Conservation (phyloP, 805 yeast species). For the Candida hungchunana region DNA sequence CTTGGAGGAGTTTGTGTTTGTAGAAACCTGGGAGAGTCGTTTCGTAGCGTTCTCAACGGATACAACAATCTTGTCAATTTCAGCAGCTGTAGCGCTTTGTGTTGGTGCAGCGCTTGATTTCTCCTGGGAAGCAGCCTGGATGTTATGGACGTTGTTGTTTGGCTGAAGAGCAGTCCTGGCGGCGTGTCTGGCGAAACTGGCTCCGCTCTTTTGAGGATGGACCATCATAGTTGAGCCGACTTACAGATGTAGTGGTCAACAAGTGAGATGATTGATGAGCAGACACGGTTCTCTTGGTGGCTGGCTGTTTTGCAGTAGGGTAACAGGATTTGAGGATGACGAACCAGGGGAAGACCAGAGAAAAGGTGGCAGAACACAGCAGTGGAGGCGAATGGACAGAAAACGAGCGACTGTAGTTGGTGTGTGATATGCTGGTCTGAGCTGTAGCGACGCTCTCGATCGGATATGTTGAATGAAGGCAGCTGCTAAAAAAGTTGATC, state of each 20-base stretch:
- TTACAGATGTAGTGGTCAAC: neutral
- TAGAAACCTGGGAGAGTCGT: conserved; percentile 26
- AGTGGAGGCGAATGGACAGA: neutral
- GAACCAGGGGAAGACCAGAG: neutral
- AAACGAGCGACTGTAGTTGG: conserved; percentile 3
- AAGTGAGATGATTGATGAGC: neutral
- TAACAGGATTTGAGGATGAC: no score
- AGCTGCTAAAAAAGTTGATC: conserved; percentile 1
- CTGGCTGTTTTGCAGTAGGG: neutral
- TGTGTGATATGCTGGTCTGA: neutral
- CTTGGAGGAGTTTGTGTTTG: conserved; percentile 28
- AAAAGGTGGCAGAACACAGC: neutral
- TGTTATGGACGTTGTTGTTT: conserved; percentile 18
- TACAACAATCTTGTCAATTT: conserved; percentile 27
- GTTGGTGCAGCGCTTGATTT: neutral
- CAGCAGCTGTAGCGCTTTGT: conserved; percentile 10
- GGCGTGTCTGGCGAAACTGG: conserved; percentile 25
- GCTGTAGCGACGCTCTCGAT: neutral
- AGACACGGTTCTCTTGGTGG: neutral
- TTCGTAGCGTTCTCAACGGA: conserved; percentile 30
- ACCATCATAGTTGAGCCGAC: conserved; percentile 1
- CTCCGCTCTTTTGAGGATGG: conserved; percentile 5
- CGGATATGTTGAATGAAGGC: neutral
- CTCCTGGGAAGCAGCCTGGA: conserved; percentile 34
- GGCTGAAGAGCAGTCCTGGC: conserved; percentile 23